phyloP scores from a whole-genome alignment of 495 filamentous ascomycete species.

The Penicillium tannophilum region DNA sequence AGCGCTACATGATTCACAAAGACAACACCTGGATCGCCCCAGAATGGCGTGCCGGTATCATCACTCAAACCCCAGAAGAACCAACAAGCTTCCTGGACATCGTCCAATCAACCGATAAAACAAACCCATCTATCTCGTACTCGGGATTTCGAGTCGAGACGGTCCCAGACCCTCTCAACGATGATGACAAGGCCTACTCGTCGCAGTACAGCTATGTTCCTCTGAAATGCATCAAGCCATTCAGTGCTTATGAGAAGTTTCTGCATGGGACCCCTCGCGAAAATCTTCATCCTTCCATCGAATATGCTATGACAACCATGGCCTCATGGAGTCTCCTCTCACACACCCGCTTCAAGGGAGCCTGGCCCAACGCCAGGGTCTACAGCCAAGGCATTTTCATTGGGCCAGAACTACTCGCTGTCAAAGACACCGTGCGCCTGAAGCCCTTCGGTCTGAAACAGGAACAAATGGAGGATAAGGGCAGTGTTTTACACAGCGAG shows the following conservation, averaged over 20 bases:
- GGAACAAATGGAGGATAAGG: conserved; percentile 13
- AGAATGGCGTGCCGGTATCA: conserved; percentile 58
- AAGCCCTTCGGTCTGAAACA: conserved; percentile 31
- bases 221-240: conserved; percentile 56
- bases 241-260: conserved; percentile 52
- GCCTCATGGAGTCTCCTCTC: conserved; percentile 54
- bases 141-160: conserved; percentile 63
- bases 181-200: conserved; percentile 51
- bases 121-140: conserved; percentile 42
- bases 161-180: conserved; percentile 49
- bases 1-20: conserved; percentile 38
- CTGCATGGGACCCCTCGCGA: conserved; percentile 40
- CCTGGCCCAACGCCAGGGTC: conserved; percentile 55
- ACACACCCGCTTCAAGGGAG: conserved; percentile 52
- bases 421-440: conserved; percentile 57
- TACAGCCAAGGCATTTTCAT: conserved; percentile 57
- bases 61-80: conserved; percentile 54
- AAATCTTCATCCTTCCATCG: conserved; percentile 55
- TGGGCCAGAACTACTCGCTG: conserved; percentile 54
- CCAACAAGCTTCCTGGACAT: conserved; percentile 46
- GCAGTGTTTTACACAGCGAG: background rate
- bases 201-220: conserved; percentile 57
- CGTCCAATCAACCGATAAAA: conserved; percentile 36
- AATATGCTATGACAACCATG: conserved; percentile 55
- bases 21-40: conserved; percentile 37